Evolutionary conservation across 495 filamentous ascomycete genomes (phyloP), one percentile per base, ranked within the genome.

Genomic region (Penicillium odoratum): DNA sequence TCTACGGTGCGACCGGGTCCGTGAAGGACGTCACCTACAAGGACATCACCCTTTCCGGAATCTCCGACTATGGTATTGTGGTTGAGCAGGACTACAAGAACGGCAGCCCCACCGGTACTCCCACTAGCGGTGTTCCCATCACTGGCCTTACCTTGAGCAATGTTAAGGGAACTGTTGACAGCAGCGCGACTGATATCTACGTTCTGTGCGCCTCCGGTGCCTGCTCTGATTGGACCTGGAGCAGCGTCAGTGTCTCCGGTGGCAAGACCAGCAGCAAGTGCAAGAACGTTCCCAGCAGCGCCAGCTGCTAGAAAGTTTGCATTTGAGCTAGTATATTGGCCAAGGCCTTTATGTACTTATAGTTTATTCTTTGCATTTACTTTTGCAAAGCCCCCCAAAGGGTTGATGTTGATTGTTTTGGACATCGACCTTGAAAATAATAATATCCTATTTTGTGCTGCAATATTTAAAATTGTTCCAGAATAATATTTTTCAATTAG

Each of bases 11-110:
- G 6, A 71, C 64, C 15, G 68, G 66, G 16, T 26, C 50, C 16
- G 64, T 70, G 30, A 66, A 34, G 16, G 58, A 57, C 9, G 61
- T 69, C 10, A 68, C 62, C 31, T 69, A 66, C 38, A 57, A 53
- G 11, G 56, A 49, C 15, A 68, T 71, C 40, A 71, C 64, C 15
- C 55, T 73, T 15, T 9, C 36, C 3, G 33, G 16, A n/a, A 70
- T 69, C 43, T 59, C 62, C 11, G 26, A 52, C 60, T 85, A 86
- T 63, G 85, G 84, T 38, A 82, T 88, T 50, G 69, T 85, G 38
- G 82, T 88, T 51, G 73, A 88, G 70, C 85, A 88, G 67, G 82
- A 86, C 66, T 88, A 87, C 53, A 69, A 81, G 64, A 81, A 82
- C 48, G 83, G 83, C 16, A 69, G 68, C 56, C 79, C 76, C 7